Conservation (phyloP, 148 eudicot genomes). For the Rhododendron ovatum region DNA sequence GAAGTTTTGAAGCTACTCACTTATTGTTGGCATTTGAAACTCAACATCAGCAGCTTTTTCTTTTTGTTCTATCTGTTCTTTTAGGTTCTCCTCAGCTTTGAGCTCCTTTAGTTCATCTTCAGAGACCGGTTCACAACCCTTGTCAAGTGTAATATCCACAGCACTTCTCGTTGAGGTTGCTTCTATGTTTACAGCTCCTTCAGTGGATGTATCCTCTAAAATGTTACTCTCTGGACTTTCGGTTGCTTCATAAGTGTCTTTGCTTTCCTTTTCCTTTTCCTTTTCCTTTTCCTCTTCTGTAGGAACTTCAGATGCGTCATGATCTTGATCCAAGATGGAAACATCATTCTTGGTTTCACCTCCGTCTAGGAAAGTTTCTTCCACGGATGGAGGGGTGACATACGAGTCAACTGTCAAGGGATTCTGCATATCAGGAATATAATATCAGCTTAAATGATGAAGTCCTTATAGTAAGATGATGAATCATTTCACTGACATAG, state of each 20-base stretch:
- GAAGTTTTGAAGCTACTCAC: slow-evolving; percentile 12
- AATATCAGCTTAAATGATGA: not conserved
- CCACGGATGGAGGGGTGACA: slow-evolving; percentile 2
- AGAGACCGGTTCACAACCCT: not conserved
- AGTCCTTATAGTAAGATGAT: not conserved
- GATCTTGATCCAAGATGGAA: not conserved
- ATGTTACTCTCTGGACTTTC: slow-evolving; percentile 2
- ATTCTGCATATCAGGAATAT: slow-evolving; percentile 4
- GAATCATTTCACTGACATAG: not conserved
- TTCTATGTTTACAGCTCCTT: not conserved
- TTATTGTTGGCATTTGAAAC: slow-evolving; percentile 2
- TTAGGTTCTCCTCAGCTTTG: slow-evolving; percentile 1
- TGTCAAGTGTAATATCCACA: slow-evolving; percentile 5
- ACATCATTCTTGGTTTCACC: slow-evolving; percentile 2
- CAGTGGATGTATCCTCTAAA: slow-evolving; percentile 12
- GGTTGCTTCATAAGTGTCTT: slow-evolving; percentile 1
- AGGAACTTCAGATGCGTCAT: slow-evolving; percentile 5
- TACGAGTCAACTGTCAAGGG: not conserved
- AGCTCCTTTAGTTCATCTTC: slow-evolving; percentile 8
- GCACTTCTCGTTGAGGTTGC: not conserved
- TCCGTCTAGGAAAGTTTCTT: slow-evolving; percentile 1
- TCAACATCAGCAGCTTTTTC: slow-evolving; percentile 3
- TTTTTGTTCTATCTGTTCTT: slow-evolving; percentile 2
- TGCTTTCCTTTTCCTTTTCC: not conserved
- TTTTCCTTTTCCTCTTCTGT: not conserved